Evolutionary conservation across 2,329 filamentous ascomycete genomes (phyloP).

Genomic region (Cyphellophora europaea): DNA sequence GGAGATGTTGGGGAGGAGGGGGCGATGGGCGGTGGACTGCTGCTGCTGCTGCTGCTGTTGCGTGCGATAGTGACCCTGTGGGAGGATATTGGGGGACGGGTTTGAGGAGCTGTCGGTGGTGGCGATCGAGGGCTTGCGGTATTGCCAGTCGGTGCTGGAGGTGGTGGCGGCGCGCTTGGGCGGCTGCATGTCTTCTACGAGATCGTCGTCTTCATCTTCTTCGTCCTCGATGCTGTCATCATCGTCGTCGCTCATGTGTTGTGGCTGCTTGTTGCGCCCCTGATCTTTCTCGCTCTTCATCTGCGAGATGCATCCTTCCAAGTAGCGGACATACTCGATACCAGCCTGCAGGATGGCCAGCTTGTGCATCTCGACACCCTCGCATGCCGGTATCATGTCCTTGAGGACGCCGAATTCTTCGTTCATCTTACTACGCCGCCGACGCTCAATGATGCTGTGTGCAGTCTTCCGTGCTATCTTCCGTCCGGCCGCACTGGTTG

Average conservation of each 20-base stretch:
- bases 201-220: slow-evolving; percentile 5
- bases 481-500: slow-evolving; percentile 74
- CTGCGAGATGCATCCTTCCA: slow-evolving; percentile 77
- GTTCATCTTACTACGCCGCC: slow-evolving; percentile 94
- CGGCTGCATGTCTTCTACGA: slow-evolving; percentile 1
- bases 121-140: slow-evolving; percentile 10
- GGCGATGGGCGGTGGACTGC: slow-evolving; percentile 8
- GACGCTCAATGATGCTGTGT: slow-evolving; percentile 85
- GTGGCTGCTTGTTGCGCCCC: slow-evolving; percentile 3
- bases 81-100: slow-evolving; percentile 9
- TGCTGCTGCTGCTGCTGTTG: slow-evolving; percentile 6
- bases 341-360: slow-evolving; percentile 89
- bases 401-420: slow-evolving; percentile 93
- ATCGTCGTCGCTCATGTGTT: neutral
- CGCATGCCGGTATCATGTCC: slow-evolving; percentile 89
- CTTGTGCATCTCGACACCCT: slow-evolving; percentile 95
- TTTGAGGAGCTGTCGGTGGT: slow-evolving; percentile 10
- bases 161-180: slow-evolving; percentile 2
- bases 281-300: slow-evolving; percentile 46
- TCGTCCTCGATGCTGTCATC: slow-evolving; percentile 5
- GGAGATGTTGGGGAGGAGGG: slow-evolving; percentile 18
- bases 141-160: slow-evolving; percentile 8
- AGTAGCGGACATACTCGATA: slow-evolving; percentile 91
- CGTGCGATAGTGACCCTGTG: slow-evolving; percentile 2
- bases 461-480: slow-evolving; percentile 95